Evolutionary conservation across 1,139 yeast genomes (phyloP).

Genomic region (Casaregolazyma suthepensis): DNA sequence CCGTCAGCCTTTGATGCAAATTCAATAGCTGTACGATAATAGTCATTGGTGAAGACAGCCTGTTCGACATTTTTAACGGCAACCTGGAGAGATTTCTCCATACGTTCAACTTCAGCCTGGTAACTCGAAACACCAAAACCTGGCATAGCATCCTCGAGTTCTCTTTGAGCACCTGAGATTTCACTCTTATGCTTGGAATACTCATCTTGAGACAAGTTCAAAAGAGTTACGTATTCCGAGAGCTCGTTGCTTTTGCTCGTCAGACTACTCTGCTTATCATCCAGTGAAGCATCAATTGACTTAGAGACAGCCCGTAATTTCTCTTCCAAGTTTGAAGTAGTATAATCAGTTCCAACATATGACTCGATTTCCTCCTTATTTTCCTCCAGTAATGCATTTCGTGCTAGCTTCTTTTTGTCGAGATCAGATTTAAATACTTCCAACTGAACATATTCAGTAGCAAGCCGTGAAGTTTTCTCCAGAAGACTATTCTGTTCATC

Average conservation of each 20-base stretch:
- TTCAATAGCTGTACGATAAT: constrained; percentile 58
- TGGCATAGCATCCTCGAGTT: constrained; percentile 18
- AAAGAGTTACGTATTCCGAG: constrained; percentile 7
- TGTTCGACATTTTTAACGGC: constrained; percentile 60
- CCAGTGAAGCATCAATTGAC: constrained; percentile 7
- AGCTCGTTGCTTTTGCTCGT: constrained; percentile 3
- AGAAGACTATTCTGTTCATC: constrained; percentile 52
- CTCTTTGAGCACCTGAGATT: constrained; percentile 16
- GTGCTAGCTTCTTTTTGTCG: constrained; percentile 28
- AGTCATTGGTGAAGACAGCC: constrained; percentile 57
- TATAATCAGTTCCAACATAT: constrained; percentile 20
- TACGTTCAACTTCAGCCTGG: constrained; percentile 36
- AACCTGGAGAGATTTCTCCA: constrained; percentile 54
- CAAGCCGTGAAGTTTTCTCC: constrained; percentile 47
- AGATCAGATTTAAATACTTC: constrained; percentile 40
- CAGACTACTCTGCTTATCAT: not conserved
- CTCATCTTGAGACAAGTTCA: constrained; percentile 15
- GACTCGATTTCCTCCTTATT: constrained; percentile 16
- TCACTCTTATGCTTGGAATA: constrained; percentile 19
- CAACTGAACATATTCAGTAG: constrained; percentile 52
- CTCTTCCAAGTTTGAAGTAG: constrained; percentile 19
- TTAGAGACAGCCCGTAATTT: constrained; percentile 1
- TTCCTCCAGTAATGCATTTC: constrained; percentile 24
- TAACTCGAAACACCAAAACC: constrained; percentile 8
- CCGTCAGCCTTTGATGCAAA: constrained; percentile 40